Evolutionary conservation across 768 basidiomycete species (phyloP), one percentile per base, ranked within the genome.

Genomic region (Mycena rosella): DNA sequence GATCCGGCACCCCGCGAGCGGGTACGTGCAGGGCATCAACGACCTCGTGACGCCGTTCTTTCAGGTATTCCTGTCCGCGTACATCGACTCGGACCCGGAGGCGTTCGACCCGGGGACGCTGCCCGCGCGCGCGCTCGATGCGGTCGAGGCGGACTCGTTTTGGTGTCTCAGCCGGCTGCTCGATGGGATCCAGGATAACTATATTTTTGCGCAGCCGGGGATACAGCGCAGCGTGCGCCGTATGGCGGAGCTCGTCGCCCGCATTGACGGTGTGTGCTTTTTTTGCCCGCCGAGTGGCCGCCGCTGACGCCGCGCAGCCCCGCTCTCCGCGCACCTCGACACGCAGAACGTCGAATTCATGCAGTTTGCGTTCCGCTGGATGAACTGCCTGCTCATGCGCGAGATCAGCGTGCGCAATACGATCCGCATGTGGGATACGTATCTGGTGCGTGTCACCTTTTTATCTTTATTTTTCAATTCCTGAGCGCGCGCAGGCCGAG

Each of bases 291-390:
- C n/a, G 32, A 34, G 38, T 10, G 11, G 9, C n/a, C 13, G 20
- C 44, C 22, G n/a, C n/a, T 26, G 45, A 24, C 14, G 45, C 11
- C 24, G 9, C 45, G 42, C 45, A 92, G 22, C 95, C 96, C 2
- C 45, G 45, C 86, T 99, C n/a, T 86, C 91, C 6, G 82, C 88
- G 9, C 98, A 99, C 80, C 86, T 99, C 57, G 91, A 92, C 68
- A 82, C 90, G 14, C 92, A 99, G 79, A 94, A 93, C 74, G 96
- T 99, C 72, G 96, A 99, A 82, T 99, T 98, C 76, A 98, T 99
- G 91, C 98, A 99, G 77, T 99, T 99, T 74, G 97, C 98, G 42
- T 99, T 99, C 81, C 88, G 98, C 57, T 99, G 98, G 98, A 98
- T 99, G 96, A 99, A 99, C 75, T 98, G 98, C 77, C 81, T 99